Conservation (phyloP, 306 rosid genomes). For the Medicago lupulina region DNA sequence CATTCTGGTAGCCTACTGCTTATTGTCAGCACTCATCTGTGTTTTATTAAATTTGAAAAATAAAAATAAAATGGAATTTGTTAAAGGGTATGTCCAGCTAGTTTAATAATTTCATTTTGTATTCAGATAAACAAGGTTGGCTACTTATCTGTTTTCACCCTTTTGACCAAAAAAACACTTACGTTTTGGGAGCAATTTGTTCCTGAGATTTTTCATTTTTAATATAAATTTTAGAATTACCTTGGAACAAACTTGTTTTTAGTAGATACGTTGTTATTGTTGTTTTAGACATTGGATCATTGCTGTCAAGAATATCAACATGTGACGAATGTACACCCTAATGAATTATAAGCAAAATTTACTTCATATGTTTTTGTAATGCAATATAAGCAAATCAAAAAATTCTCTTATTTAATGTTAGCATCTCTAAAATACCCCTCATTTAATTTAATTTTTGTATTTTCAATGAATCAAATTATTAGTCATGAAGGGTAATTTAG, state of each 20-base stretch:
- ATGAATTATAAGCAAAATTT: too few relatives aligned
- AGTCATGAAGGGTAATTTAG: too few relatives aligned
- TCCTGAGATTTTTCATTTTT: neutral
- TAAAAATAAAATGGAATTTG: neutral
- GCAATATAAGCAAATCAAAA: too few relatives aligned
- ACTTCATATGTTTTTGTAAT: too few relatives aligned
- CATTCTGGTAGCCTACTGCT: neutral
- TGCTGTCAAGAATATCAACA: neutral
- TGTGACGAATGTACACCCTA: neutral
- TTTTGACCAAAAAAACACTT: neutral
- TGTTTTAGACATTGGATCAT: constrained; percentile 13
- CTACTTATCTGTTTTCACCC: constrained; percentile 1
- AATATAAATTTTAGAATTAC: neutral
- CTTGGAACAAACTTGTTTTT: constrained; percentile 9
- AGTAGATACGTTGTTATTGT: constrained; percentile 12
- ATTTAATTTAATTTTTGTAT: too few relatives aligned
- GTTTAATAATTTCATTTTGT: neutral
- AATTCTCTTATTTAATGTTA: too few relatives aligned
- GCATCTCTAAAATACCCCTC: too few relatives aligned
- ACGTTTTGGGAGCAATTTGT: neutral
- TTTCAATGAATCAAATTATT: too few relatives aligned
- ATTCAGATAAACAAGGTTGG: constrained; percentile 7
- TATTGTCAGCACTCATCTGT: neutral
- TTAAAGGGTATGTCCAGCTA: neutral
- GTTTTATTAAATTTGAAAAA: constrained; percentile 6